These are phyloP conservation scores for Chrysoporthe puriensis DNA, from an alignment of 2,329 filamentous ascomycete genomes.

Conservation along the genomic window DNA sequence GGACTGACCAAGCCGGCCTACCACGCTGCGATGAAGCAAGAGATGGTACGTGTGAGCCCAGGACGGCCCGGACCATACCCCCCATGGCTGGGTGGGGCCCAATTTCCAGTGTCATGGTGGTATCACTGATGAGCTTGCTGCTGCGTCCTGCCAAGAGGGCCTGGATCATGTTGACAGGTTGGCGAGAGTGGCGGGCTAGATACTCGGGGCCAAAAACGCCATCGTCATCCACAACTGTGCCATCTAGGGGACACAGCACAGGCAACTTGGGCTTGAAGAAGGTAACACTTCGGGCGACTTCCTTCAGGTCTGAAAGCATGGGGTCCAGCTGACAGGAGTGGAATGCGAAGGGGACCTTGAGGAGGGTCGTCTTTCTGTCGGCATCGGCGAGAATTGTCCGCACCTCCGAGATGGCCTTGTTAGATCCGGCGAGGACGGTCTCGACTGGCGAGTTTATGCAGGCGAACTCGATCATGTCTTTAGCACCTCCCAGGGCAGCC, in stretches of 20 bases:
- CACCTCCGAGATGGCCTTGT: constrained; percentile 41
- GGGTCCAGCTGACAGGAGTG: constrained; percentile 10
- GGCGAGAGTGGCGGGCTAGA: constrained; percentile 65
- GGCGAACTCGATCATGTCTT: neutral
- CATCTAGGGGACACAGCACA: constrained; percentile 62
- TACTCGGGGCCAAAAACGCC: constrained; percentile 61
- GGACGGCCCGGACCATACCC: constrained; percentile 68
- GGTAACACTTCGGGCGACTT: neutral
- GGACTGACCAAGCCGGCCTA: constrained; percentile 8
- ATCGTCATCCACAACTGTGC: constrained; percentile 56
- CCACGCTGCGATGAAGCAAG: neutral
- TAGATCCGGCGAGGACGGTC: neutral
- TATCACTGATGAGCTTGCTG: constrained; percentile 61
- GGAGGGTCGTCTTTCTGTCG: constrained; percentile 46
- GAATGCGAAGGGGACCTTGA: constrained; percentile 37
- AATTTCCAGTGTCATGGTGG: constrained; percentile 72
- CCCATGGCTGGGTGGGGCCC: constrained; percentile 74
- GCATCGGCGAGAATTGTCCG: constrained; percentile 46
- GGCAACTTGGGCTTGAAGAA: constrained; percentile 42
- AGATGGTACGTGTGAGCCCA: constrained; percentile 42
- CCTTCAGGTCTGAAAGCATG: neutral
- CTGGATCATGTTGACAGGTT: constrained; percentile 70
- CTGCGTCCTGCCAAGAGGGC: constrained; percentile 63
- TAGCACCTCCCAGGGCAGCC: constrained; percentile 33
- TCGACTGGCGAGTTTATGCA: constrained; percentile 3